Percentiles rank a stretch among this genome's conserved stretches.
phyloP scores from a whole-genome alignment of 73 alveolate species.

The Symbiodinium natans region DNA sequence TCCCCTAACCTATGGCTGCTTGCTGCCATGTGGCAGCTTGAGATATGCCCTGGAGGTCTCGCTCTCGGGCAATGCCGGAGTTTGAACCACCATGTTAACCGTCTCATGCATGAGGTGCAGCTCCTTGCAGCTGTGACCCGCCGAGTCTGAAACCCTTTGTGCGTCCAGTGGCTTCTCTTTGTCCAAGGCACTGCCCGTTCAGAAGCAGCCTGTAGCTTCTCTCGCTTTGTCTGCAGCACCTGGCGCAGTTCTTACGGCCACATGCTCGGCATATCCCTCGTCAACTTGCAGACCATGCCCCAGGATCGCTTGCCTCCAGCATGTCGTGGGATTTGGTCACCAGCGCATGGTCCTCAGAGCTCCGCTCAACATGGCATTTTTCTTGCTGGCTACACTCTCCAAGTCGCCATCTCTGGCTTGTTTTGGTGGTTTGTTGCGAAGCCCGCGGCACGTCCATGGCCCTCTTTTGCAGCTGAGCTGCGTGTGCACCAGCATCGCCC shows the following conservation, averaged over 20 bases:
- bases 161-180: neutral
- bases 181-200: constrained; percentile 50
- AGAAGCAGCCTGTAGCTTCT: constrained; percentile 40
- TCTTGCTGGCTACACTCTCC: neutral
- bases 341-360: constrained; percentile 42
- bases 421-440: too few relatives aligned
- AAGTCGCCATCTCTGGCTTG: too few relatives aligned
- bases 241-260: neutral
- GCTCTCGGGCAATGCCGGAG: constrained; percentile 67
- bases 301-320: constrained; percentile 28
- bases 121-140: constrained; percentile 32
- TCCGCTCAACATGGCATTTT: too few relatives aligned
- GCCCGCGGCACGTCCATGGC: too few relatives aligned
- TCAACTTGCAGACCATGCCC: too few relatives aligned
- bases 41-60: constrained; percentile 38
- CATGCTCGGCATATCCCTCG: too few relatives aligned
- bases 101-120: constrained; percentile 76
- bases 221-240: constrained; percentile 43
- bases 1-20: too few relatives aligned
- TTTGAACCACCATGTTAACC: constrained; percentile 30
- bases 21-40: constrained; percentile 20
- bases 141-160: too few relatives aligned
- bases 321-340: constrained; percentile 58
- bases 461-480: neutral
- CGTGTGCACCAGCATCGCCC: constrained; percentile 80